phyloP scores from a whole-genome alignment of 2,329 filamentous ascomycete genomes.

The Stylonectria norvegica region DNA sequence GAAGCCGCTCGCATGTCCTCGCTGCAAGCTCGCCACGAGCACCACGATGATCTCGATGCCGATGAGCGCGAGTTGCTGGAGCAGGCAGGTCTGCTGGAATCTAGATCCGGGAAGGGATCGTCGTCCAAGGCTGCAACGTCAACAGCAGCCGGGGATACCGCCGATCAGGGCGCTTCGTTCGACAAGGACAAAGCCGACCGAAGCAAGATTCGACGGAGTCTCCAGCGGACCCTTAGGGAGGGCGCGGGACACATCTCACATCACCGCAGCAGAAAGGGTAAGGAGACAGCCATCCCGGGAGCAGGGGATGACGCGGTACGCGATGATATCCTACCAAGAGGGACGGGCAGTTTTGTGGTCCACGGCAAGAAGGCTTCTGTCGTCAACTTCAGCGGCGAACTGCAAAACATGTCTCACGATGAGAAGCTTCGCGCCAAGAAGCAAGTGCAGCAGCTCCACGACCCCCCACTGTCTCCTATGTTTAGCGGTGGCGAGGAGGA shows the following conservation, averaged over 20 bases:
- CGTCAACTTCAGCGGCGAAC: slow-evolving; percentile 91
- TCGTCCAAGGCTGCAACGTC: slow-evolving; percentile 34
- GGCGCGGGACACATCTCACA: slow-evolving; percentile 63
- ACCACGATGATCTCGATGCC: slow-evolving; percentile 55
- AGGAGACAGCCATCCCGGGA: slow-evolving; percentile 45
- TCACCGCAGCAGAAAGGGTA: slow-evolving; percentile 72
- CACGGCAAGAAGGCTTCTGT: slow-evolving; percentile 98
- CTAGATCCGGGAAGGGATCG: slow-evolving; percentile 28
- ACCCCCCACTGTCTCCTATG: slow-evolving; percentile 34
- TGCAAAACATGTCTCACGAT: slow-evolving; percentile 73
- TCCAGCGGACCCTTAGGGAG: slow-evolving; percentile 87
- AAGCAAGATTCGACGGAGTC: slow-evolving; percentile 74
- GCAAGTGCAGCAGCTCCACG: slow-evolving; percentile 41
- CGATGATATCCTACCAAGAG: slow-evolving; percentile 71
- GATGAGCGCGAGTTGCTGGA: slow-evolving; percentile 65
- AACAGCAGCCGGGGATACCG: slow-evolving; percentile 32
- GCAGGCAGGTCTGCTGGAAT: slow-evolving; percentile 62
- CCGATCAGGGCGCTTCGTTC: slow-evolving; percentile 32
- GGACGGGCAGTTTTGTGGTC: slow-evolving; percentile 86
- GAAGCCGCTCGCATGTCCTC: slow-evolving; percentile 16
- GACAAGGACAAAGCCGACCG: slow-evolving; percentile 53
- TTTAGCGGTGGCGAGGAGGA: slow-evolving; percentile 38
- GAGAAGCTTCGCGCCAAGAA: slow-evolving; percentile 67
- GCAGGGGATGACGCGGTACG: slow-evolving; percentile 39
- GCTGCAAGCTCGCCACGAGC: slow-evolving; percentile 16